phyloP scores from a whole-genome alignment of 2,329 filamentous ascomycete genomes.

The Seiridium unicorne region DNA sequence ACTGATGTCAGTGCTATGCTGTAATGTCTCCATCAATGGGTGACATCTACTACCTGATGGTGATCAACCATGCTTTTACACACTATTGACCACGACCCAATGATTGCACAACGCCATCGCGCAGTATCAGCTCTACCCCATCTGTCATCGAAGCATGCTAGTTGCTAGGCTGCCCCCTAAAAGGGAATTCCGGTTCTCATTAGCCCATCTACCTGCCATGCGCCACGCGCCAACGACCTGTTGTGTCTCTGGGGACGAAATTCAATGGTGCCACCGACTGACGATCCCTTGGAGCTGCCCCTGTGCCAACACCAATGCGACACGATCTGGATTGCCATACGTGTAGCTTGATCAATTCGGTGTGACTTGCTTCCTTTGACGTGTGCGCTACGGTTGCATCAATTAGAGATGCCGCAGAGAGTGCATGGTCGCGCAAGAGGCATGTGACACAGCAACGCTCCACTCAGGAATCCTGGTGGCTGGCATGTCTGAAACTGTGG shows the following conservation, averaged over 20 bases:
- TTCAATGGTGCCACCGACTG: constrained; percentile 3
- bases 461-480: too few relatives aligned
- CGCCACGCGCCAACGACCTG: neutral
- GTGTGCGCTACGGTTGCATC: too few relatives aligned
- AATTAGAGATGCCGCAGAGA: too few relatives aligned
- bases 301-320: constrained; percentile 2
- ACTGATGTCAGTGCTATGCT: too few relatives aligned
- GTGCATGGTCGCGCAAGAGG: too few relatives aligned
- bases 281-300: neutral
- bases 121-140: neutral
- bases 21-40: neutral
- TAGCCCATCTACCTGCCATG: neutral
- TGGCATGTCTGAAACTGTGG: neutral
- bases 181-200: neutral
- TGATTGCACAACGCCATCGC: neutral
- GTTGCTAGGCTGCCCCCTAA: neutral
- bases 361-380: too few relatives aligned
- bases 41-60: neutral
- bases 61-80: neutral
- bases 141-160: neutral
- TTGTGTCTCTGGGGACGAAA: constrained; percentile 1
- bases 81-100: constrained; percentile 1
- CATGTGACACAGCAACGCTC: neutral
- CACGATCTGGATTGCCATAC: neutral
- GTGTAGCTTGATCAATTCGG: neutral